Evolutionary conservation across 495 filamentous ascomycete species (phyloP).

Genomic region (Poronia punctata): DNA sequence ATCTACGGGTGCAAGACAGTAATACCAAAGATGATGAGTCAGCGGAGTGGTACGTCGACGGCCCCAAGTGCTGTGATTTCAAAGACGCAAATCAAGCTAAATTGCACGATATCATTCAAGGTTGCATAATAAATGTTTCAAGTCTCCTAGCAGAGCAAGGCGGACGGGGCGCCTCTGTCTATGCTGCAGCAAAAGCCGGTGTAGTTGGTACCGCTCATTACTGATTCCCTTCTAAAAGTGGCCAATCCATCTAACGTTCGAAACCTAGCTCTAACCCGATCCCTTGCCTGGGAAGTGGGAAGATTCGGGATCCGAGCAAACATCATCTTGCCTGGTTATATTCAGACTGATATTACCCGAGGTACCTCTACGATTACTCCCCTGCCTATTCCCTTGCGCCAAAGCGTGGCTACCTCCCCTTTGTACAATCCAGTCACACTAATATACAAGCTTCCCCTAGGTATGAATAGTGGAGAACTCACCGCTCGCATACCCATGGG

Average conservation of each 20-base stretch:
- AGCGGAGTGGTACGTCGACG: slow-evolving; percentile 21
- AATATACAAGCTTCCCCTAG: slow-evolving; percentile 25
- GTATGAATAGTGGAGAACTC: slow-evolving; percentile 20
- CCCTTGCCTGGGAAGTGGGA: slow-evolving; percentile 59
- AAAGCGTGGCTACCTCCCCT: slow-evolving; percentile 2
- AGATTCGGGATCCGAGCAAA: slow-evolving; percentile 59
- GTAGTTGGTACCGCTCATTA: slow-evolving; percentile 47
- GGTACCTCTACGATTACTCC: slow-evolving; percentile 36
- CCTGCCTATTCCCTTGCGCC: not conserved
- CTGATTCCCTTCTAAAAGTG: not conserved
- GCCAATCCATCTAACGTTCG: slow-evolving; percentile 6
- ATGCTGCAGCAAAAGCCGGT: slow-evolving; percentile 76
- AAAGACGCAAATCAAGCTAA: not conserved
- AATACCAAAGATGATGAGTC: slow-evolving; percentile 43
- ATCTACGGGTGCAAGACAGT: slow-evolving; percentile 56
- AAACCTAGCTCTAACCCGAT: slow-evolving; percentile 54
- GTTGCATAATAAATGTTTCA: slow-evolving; percentile 74
- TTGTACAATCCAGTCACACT: slow-evolving; percentile 17
- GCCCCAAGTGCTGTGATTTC: too few species aligned
- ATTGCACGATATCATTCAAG: slow-evolving; percentile 15
- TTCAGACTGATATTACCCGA: slow-evolving; percentile 68
- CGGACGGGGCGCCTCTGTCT: slow-evolving; percentile 59
- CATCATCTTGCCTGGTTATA: slow-evolving; percentile 77
- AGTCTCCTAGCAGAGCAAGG: slow-evolving; percentile 61
- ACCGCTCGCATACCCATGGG: slow-evolving; percentile 51